phyloP scores from a whole-genome alignment of 2,329 filamentous ascomycete genomes.

The Stagonosporopsis vannaccii region DNA sequence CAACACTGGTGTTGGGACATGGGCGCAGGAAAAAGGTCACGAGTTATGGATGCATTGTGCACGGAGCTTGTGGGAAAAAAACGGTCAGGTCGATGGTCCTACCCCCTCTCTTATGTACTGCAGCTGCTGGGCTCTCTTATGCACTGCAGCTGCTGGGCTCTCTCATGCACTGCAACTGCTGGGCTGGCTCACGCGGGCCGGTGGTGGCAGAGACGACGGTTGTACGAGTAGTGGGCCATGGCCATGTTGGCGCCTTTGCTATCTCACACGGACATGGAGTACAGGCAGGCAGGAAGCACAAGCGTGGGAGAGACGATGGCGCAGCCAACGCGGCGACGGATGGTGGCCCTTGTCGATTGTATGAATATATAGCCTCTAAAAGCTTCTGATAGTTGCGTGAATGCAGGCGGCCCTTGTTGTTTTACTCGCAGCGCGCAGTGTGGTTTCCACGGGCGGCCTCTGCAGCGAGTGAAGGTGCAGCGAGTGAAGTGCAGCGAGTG shows the following conservation, averaged over 20 bases:
- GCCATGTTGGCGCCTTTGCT: slow-evolving; percentile 22
- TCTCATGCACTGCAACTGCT: slow-evolving; percentile 32
- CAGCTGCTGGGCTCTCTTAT: slow-evolving; percentile 28
- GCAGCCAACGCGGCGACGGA: slow-evolving; percentile 30
- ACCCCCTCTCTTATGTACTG: slow-evolving; percentile 37
- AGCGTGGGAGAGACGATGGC: slow-evolving; percentile 14
- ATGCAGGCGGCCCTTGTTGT: slow-evolving; percentile 34
- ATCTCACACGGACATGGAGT: slow-evolving; percentile 6
- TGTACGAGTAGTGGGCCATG: slow-evolving; percentile 43
- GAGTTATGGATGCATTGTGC: slow-evolving; percentile 30
- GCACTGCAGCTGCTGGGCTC: slow-evolving; percentile 30
- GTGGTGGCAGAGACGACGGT: slow-evolving; percentile 22
- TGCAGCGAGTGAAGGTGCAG: no score
- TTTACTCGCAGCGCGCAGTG: slow-evolving; percentile 1
- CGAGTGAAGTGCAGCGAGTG: no score
- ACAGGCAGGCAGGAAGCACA: slow-evolving; percentile 13
- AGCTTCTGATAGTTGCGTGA: slow-evolving; percentile 33
- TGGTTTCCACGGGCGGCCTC: no score
- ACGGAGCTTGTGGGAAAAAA: slow-evolving; percentile 43
- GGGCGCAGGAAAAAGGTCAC: slow-evolving; percentile 18
- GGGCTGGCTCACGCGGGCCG: slow-evolving; percentile 14
- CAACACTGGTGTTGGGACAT: slow-evolving; percentile 32
- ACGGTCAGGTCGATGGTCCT: slow-evolving; percentile 27
- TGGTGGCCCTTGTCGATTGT: slow-evolving; percentile 46
- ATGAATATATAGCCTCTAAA: slow-evolving; percentile 48